Conservation (phyloP, 2,329 filamentous ascomycete genomes). For the Fusarium sp. region DNA sequence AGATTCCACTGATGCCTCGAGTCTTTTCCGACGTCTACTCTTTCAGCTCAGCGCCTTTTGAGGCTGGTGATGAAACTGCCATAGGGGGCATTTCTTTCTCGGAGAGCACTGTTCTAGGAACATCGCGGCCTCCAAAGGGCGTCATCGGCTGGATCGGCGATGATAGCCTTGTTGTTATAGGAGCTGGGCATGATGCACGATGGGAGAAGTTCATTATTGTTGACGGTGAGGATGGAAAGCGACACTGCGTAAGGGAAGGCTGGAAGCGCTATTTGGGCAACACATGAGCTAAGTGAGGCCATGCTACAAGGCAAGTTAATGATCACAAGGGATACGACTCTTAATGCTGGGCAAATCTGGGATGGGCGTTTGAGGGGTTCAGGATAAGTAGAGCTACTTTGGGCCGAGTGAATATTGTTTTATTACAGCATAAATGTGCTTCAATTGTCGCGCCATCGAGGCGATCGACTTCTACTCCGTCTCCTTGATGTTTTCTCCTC, state of each 20-base stretch:
- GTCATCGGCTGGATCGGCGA: slow-evolving; percentile 87
- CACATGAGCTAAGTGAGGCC: slow-evolving; percentile 41
- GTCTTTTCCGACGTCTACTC: slow-evolving; percentile 93
- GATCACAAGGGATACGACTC: slow-evolving; percentile 12
- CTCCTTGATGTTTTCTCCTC: slow-evolving; percentile 41
- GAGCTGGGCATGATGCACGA: slow-evolving; percentile 81
- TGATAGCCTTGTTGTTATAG: slow-evolving; percentile 78
- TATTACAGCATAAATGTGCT: slow-evolving; percentile 37
- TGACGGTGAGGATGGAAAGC: slow-evolving; percentile 75
- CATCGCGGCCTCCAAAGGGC: slow-evolving; percentile 77
- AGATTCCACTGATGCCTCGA: slow-evolving; percentile 84
- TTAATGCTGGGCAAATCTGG: slow-evolving; percentile 33
- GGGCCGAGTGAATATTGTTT: slow-evolving; percentile 30
- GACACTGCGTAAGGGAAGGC: slow-evolving; percentile 75
- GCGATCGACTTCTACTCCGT: slow-evolving; percentile 59
- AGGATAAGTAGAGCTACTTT: slow-evolving; percentile 25
- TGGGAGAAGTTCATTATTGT: slow-evolving; percentile 89
- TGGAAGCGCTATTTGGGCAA: slow-evolving; percentile 82
- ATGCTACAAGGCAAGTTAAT: neutral
- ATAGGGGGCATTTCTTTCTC: slow-evolving; percentile 58
- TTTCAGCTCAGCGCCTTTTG: slow-evolving; percentile 82
- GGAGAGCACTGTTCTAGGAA: slow-evolving; percentile 61
- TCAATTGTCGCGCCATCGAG: slow-evolving; percentile 48
- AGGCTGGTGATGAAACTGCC: slow-evolving; percentile 79
- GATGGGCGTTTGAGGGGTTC: slow-evolving; percentile 39